Evolutionary conservation across 208 protist species (phyloP).

Genomic region (Acanthamoeba healyi): DNA sequence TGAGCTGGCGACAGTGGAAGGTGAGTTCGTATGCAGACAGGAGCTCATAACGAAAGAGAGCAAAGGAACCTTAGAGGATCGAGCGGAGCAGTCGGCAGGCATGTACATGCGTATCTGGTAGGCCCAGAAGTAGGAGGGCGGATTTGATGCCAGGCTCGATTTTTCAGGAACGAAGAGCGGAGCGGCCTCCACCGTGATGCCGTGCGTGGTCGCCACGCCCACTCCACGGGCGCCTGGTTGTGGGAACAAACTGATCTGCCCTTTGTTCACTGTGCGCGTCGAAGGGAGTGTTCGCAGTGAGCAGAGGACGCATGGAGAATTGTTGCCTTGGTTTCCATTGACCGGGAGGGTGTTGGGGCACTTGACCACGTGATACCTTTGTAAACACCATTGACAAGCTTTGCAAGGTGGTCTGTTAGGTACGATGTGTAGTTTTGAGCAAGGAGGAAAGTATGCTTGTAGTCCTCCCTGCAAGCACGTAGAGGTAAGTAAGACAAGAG

Average conservation of each 20-base stretch:
- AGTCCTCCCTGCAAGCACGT: slow-evolving; percentile 56
- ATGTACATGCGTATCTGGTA: slow-evolving; percentile 70
- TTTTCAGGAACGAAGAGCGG: slow-evolving; percentile 68
- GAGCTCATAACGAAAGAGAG: background rate
- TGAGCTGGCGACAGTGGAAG: slow-evolving; percentile 18
- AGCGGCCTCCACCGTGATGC: slow-evolving; percentile 18
- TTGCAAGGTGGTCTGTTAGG: slow-evolving; percentile 30
- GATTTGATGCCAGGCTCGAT: background rate
- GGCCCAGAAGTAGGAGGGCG: slow-evolving; percentile 73
- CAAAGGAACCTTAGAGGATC: slow-evolving; percentile 16
- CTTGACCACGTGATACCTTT: background rate
- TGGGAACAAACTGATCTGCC: slow-evolving; percentile 42
- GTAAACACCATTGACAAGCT: slow-evolving; percentile 1
- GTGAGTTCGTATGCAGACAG: background rate
- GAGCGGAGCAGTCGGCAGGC: background rate
- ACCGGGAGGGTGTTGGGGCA: background rate
- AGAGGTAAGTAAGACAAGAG: no score
- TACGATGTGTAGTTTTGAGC: background rate
- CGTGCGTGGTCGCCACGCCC: slow-evolving; percentile 36
- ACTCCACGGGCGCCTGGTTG: slow-evolving; percentile 28
- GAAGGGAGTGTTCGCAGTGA: no score
- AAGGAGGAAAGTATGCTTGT: slow-evolving; percentile 26
- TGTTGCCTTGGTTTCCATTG: no score
- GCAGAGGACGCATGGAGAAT: no score
- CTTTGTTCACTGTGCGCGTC: background rate